phyloP scores from a whole-genome alignment of 768 basidiomycete genomes.

The Russula ochroleuca region DNA sequence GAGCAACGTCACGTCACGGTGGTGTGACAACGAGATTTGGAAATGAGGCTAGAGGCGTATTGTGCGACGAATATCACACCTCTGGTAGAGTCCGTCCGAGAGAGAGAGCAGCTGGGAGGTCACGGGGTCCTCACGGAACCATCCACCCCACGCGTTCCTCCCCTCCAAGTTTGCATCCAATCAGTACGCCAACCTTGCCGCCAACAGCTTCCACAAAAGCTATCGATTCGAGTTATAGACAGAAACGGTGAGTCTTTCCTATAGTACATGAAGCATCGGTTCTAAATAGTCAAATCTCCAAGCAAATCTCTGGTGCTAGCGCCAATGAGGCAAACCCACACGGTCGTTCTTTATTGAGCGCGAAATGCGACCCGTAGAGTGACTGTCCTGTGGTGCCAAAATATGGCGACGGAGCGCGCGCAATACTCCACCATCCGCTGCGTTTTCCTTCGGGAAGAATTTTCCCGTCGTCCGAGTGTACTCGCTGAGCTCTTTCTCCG shows the following conservation, averaged over 20 bases:
- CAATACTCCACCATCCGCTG: conserved; percentile 34
- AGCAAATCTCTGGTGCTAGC: no score
- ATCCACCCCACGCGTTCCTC: no score
- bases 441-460: conserved; percentile 33
- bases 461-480: conserved; percentile 29
- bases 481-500: conserved; percentile 27
- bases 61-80: neutral
- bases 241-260: neutral
- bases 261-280: neutral
- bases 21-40: no score
- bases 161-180: neutral
- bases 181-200: no score
- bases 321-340: no score
- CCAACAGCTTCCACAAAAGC: neutral
- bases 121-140: neutral
- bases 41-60: no score
- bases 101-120: neutral
- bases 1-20: no score
- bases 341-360: no score
- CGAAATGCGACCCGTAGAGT: no score
- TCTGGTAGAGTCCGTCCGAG: no score
- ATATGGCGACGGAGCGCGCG: conserved; percentile 32
- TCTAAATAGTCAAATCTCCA: neutral
- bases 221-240: neutral
- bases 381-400: neutral